phyloP scores from a whole-genome alignment of 345 rosid genomes.

The Eucalyptus marginata region DNA sequence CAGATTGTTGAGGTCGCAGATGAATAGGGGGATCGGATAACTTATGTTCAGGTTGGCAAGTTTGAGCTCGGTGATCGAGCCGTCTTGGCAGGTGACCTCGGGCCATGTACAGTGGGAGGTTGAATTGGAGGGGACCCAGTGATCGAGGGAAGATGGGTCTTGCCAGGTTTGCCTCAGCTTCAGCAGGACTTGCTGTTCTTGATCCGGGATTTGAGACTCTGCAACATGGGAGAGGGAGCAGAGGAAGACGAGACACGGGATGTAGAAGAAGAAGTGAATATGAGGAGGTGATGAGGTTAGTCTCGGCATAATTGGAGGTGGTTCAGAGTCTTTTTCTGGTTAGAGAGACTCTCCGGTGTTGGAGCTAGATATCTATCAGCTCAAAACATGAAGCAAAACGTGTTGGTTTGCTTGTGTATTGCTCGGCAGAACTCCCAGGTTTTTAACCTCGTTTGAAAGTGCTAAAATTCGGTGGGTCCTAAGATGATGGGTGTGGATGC shows the following conservation, averaged over 20 bases:
- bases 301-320: not conserved
- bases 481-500: not conserved
- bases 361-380: not conserved
- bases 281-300: not conserved
- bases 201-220: not conserved
- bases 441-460: not conserved
- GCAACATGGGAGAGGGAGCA: not conserved
- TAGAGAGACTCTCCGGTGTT: not conserved
- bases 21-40: constrained; percentile 27
- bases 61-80: constrained; percentile 11
- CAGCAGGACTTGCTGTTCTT: constrained; percentile 3
- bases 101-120: constrained; percentile 48
- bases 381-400: not conserved
- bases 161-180: constrained; percentile 30
- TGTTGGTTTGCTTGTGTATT: not conserved
- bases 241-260: not conserved
- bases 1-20: not conserved
- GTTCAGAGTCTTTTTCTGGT: not conserved
- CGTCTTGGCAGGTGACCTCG: constrained; percentile 21
- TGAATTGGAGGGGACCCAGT: constrained; percentile 16
- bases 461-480: not conserved
- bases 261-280: not conserved
- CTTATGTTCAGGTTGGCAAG: constrained; percentile 6
- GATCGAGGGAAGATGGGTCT: constrained; percentile 12
- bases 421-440: not conserved